phyloP scores from a whole-genome alignment of 169 alveolate genomes.

The Plasmodium cynomolgi region DNA sequence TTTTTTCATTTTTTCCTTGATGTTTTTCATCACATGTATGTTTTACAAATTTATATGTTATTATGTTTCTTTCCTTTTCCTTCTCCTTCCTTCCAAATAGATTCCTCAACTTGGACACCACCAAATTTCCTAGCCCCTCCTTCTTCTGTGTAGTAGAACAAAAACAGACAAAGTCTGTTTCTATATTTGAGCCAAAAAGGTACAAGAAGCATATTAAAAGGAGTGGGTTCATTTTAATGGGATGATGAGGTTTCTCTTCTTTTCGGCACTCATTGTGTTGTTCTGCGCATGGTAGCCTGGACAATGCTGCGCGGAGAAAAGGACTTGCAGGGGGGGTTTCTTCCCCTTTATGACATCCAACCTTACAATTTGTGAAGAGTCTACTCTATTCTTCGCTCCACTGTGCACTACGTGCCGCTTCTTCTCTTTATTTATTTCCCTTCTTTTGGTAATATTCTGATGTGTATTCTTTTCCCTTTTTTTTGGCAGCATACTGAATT shows the following conservation, averaged over 20 bases:
- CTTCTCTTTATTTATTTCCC: neutral
- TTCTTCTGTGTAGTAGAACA: constrained; percentile 34
- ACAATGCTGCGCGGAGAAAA: too few species aligned
- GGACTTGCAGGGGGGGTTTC: neutral
- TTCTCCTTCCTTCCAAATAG: constrained; percentile 16
- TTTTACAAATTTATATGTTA: constrained; percentile 56
- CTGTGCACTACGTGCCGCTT: neutral
- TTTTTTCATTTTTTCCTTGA: neutral
- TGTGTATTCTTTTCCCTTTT: neutral
- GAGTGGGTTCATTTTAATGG: constrained; percentile 61
- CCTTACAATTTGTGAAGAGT: neutral
- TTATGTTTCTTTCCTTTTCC: constrained; percentile 32
- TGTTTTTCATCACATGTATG: neutral
- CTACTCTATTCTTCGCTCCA: neutral
- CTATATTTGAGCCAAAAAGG: constrained; percentile 53
- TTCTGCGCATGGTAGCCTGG: neutral
- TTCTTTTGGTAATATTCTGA: neutral
- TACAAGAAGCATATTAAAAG: constrained; percentile 34
- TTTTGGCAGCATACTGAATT: neutral
- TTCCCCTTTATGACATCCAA: neutral
- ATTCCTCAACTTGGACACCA: constrained; percentile 10
- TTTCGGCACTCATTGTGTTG: neutral
- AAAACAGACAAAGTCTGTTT: constrained; percentile 10
- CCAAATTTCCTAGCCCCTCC: neutral
- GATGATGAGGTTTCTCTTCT: neutral